Evolutionary conservation across 306 rosid genomes (phyloP).

Genomic region (Senna siamea): DNA sequence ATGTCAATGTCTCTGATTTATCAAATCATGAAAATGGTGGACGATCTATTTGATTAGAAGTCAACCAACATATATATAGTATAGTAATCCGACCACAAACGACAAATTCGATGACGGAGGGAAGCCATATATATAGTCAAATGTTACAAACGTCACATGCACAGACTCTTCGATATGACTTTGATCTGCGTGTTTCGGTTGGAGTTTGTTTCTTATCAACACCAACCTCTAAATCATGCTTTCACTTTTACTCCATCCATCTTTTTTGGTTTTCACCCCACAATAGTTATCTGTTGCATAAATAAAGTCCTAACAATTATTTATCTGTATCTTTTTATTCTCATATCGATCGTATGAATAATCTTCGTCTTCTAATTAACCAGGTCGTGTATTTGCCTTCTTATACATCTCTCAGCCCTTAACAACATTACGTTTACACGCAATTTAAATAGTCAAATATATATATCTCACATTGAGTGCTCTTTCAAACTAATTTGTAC

Average conservation of each 20-base stretch:
- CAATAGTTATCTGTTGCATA: constrained; percentile 17
- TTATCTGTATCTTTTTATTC: constrained; percentile 13
- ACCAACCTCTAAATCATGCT: constrained; percentile 31
- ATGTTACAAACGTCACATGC: constrained; percentile 26
- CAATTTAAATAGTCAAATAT: no score
- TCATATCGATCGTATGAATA: not conserved
- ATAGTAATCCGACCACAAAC: not conserved
- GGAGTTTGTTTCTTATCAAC: constrained; percentile 29
- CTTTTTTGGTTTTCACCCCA: constrained; percentile 18
- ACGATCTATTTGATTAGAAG: constrained; percentile 15
- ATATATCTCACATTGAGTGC: no score
- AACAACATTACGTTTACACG: no score
- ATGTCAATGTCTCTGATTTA: constrained; percentile 3
- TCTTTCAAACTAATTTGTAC: not conserved
- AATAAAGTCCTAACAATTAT: not conserved
- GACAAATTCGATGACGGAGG: constrained; percentile 28
- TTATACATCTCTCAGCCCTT: not conserved
- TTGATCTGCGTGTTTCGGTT: constrained; percentile 25
- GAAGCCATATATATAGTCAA: constrained; percentile 25
- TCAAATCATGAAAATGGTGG: constrained; percentile 14
- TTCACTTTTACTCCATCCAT: not conserved
- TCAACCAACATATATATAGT: constrained; percentile 2
- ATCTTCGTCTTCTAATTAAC: not conserved
- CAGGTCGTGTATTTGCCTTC: not conserved
- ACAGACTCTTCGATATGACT: constrained; percentile 41